A percentile compares a stretch with the other conserved stretches of the same genome.
These are phyloP conservation scores for Sphaerulina musiva DNA, from an alignment of 2,329 filamentous ascomycete genomes.

Conservation along the genomic window DNA sequence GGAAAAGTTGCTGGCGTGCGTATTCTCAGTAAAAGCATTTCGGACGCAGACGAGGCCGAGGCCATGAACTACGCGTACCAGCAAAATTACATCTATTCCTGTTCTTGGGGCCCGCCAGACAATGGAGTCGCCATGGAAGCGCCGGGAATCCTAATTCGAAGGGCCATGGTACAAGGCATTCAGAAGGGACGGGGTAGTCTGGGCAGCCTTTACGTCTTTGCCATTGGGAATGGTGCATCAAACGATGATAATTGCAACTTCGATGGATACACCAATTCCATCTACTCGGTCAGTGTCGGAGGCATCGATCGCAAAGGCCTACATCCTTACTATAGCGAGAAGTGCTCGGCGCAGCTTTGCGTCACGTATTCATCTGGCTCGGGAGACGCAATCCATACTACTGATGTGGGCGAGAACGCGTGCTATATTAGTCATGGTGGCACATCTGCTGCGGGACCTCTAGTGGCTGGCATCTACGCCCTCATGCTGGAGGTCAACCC, in stretches of 20 bases:
- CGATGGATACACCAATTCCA: slow-evolving; percentile 98
- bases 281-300: slow-evolving; percentile 95
- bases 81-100: slow-evolving; percentile 94
- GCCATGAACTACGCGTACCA: slow-evolving; percentile 90
- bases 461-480: slow-evolving; percentile 87
- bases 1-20: slow-evolving; percentile 84
- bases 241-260: slow-evolving; percentile 97
- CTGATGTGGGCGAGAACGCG: slow-evolving; percentile 73
- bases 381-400: slow-evolving; percentile 88
- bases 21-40: slow-evolving; percentile 84
- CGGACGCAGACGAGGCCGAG: slow-evolving; percentile 83
- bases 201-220: slow-evolving; percentile 93
- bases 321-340: slow-evolving; percentile 96
- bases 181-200: slow-evolving; percentile 77
- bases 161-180: slow-evolving; percentile 85
- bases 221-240: slow-evolving; percentile 84
- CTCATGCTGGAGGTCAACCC: slow-evolving; percentile 78
- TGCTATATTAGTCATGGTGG: slow-evolving; percentile 84
- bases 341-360: slow-evolving; percentile 89
- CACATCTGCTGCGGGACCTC: slow-evolving; percentile 87
- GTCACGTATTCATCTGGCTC: slow-evolving; percentile 94
- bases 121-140: slow-evolving; percentile 92
- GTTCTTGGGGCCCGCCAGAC: slow-evolving; percentile 95
- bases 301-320: slow-evolving; percentile 78
- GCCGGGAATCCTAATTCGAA: slow-evolving; percentile 78